Evolutionary conservation across 257 asterid species (phyloP), one percentile per base, ranked within the genome.

Genomic region (Solanum pinnatisectum): DNA sequence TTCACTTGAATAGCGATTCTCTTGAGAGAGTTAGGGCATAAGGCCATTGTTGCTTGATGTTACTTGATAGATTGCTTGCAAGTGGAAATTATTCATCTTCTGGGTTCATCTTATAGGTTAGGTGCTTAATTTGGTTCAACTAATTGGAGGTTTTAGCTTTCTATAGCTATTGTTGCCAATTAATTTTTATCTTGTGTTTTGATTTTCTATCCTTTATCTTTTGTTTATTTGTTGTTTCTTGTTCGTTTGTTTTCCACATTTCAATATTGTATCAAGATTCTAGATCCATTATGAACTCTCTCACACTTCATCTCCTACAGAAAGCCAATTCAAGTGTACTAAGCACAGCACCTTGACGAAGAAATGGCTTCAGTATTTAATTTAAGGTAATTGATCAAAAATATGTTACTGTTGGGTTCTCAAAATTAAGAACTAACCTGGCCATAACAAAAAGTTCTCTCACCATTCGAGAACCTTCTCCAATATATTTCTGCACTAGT

Each of bases 401-500:
- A 46, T 15, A 15, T 15, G 11, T 15, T 0, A 30, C 39, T 0
- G 4, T 35, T 4, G 81, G 46, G 7, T 73, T 33, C 81, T 73
- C 81, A 73, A 71, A 67, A 7, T 30, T 37, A 42, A 81, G n/a
- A 86, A 81, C 94, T 59, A 83, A 94, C 99, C 99, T 94, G 90
- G 98, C 98, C 99, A 96, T 96, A 42, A 96, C 99, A 89, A 96
- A 96, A 88, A 96, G 98, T 68, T 96, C 99, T 91, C 99, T 93
- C 90, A 96, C 97, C 99, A 96, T 96, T 86, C 98, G 93, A 86
- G 99, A 96, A 76, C 98, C 98, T 92, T 94, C 96, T 82, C 96
- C 98, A 90, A 94, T 94, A 90, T 94, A 94, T 90, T 94, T 94
- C 87, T 94, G 96, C 88, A 94, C 98, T 78, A 94, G 92, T 89